Conservation (phyloP, 2,329 filamentous ascomycete genomes). For the Hypoxylon sp. region DNA sequence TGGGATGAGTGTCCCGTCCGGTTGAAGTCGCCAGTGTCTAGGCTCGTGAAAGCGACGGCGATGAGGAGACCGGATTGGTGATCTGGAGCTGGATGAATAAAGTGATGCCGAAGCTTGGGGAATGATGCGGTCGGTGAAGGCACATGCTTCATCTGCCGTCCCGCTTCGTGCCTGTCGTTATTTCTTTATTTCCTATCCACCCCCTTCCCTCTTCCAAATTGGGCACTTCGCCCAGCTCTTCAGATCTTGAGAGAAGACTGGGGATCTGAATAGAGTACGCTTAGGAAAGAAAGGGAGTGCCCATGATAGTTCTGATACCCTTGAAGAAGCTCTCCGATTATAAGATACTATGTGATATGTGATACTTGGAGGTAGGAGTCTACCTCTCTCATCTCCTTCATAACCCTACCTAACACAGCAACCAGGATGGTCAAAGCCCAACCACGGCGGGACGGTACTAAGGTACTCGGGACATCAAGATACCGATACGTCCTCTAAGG, state of each 20-base stretch:
- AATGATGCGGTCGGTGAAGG: constrained; percentile 36
- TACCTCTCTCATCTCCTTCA: constrained; percentile 17
- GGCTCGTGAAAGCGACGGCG: constrained; percentile 29
- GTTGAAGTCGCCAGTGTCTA: constrained; percentile 41
- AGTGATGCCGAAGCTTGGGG: constrained; percentile 37
- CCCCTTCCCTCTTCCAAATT: constrained; percentile 28
- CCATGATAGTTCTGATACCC: background rate
- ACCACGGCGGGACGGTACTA: constrained; percentile 27
- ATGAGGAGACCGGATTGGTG: constrained; percentile 34
- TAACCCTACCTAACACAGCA: constrained; percentile 25
- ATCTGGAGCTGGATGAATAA: constrained; percentile 32
- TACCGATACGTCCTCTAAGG: constrained; percentile 24
- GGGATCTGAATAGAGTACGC: constrained; percentile 4
- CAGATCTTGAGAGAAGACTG: constrained; percentile 5
- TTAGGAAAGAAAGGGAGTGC: constrained; percentile 17
- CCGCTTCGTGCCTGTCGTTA: constrained; percentile 34
- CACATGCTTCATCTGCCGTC: constrained; percentile 39
- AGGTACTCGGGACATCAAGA: constrained; percentile 19
- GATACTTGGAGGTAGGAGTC: constrained; percentile 14
- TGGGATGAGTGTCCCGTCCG: constrained; percentile 45
- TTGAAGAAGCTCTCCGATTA: constrained; percentile 6
- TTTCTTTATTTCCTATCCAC: constrained; percentile 35
- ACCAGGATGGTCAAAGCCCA: constrained; percentile 21
- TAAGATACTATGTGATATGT: background rate
- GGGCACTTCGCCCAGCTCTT: constrained; percentile 19